Evolutionary conservation across 2,329 filamentous ascomycete species (phyloP).

Genomic region (Gnomoniopsis sp.): DNA sequence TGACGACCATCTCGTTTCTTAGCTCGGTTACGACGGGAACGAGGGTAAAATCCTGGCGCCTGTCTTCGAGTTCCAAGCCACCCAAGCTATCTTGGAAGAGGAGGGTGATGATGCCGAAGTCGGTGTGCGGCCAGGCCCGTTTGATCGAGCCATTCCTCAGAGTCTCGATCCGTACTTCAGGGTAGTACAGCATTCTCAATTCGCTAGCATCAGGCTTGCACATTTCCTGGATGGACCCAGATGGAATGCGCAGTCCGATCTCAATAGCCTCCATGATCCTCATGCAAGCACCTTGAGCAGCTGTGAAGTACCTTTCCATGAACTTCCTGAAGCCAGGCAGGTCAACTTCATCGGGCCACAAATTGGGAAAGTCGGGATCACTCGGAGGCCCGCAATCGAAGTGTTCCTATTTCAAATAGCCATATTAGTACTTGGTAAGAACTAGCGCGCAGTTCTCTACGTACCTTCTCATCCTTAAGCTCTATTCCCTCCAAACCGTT

Average conservation of each 20-base stretch:
- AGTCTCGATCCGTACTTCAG: constrained; percentile 25
- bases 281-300: neutral
- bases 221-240: constrained; percentile 12
- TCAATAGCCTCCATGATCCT: constrained; percentile 24
- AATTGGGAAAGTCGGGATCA: constrained; percentile 24
- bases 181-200: constrained; percentile 56
- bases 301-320: constrained; percentile 25
- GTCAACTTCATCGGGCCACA: constrained; percentile 33
- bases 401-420: neutral
- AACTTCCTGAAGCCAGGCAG: constrained; percentile 34
- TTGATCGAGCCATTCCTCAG: constrained; percentile 23
- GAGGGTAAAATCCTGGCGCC: neutral
- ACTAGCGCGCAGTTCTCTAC: neutral
- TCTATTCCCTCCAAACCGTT: neutral
- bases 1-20: neutral
- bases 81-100: constrained; percentile 43
- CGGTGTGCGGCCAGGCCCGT: constrained; percentile 27
- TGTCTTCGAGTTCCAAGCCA: constrained; percentile 44
- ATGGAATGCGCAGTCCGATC: constrained; percentile 20
- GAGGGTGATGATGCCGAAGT: constrained; percentile 40
- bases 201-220: constrained; percentile 52
- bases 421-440: neutral
- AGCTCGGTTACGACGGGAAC: neutral
- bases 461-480: neutral
- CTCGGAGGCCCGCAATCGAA: neutral